Evolutionary conservation across 2,329 filamentous ascomycete species (phyloP).

Genomic region (Fusarium veterinarium): DNA sequence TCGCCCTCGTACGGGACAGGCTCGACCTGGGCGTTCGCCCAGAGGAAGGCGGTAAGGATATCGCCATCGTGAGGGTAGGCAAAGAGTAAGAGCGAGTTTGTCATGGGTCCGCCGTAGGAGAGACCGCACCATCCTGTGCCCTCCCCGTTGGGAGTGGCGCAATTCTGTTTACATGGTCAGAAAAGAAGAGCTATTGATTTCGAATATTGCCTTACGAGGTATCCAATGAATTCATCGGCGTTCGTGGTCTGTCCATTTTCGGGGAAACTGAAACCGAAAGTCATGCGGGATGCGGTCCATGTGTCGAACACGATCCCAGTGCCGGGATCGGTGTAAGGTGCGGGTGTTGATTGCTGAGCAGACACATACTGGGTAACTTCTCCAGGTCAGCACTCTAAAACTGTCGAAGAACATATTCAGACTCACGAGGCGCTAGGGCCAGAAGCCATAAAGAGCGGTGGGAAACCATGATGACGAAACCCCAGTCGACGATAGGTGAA

Average conservation of each 20-base stretch:
- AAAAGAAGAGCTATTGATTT: not conserved
- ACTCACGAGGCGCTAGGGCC: not conserved
- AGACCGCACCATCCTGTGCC: conserved; percentile 16
- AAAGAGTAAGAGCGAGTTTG: conserved; percentile 9
- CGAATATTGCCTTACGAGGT: not conserved
- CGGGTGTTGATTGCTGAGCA: conserved; percentile 7
- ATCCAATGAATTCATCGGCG: conserved; percentile 17
- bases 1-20: conserved; percentile 5
- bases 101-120: conserved; percentile 14
- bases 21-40: conserved; percentile 14
- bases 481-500: not conserved
- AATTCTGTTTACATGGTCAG: conserved; percentile 1
- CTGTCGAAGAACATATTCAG: not conserved
- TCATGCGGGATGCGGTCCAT: conserved; percentile 3
- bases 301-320: conserved; percentile 13
- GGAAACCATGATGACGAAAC: conserved; percentile 5
- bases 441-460: conserved; percentile 1
- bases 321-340: not conserved
- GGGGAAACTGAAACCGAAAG: conserved; percentile 8
- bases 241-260: not conserved
- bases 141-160: not conserved
- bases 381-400: not conserved
- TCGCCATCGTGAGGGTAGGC: conserved; percentile 15
- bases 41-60: not conserved
- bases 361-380: conserved; percentile 7